These are phyloP conservation scores for Penicillium sp. DNA, from an alignment of 2,329 filamentous ascomycete genomes.

Conservation along the genomic window DNA sequence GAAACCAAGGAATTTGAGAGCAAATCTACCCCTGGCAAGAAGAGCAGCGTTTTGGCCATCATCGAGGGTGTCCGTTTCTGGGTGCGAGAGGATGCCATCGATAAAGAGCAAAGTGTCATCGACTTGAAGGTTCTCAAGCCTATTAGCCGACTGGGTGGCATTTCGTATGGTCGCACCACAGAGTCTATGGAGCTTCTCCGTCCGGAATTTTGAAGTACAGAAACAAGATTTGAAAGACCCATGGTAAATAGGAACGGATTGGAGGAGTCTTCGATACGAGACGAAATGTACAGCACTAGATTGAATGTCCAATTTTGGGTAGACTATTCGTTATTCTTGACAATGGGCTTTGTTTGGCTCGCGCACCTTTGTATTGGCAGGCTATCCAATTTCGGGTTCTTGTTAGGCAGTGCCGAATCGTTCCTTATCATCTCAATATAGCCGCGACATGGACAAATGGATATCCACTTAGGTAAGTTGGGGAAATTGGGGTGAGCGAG, in stretches of 20 bases:
- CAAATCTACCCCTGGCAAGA: slow-evolving; percentile 63
- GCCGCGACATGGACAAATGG: no score
- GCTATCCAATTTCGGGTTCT: no score
- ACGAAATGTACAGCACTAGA: no score
- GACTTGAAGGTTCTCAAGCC: slow-evolving; percentile 72
- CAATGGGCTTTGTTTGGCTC: no score
- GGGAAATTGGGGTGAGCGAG: no score
- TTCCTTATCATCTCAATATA: no score
- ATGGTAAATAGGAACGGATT: no score
- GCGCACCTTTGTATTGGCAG: no score
- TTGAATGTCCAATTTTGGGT: no score
- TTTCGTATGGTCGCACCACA: slow-evolving; percentile 69
- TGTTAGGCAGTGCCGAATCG: no score
- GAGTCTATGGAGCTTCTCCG: slow-evolving; percentile 65
- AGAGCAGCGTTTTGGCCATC: slow-evolving; percentile 67
- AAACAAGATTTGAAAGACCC: neutral
- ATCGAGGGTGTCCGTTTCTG: slow-evolving; percentile 84
- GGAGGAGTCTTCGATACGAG: neutral
- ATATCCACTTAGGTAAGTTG: no score
- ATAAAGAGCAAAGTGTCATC: slow-evolving; percentile 67
- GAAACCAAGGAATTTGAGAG: slow-evolving; percentile 73
- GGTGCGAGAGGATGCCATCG: slow-evolving; percentile 81
- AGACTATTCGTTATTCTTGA: no score
- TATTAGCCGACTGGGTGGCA: slow-evolving; percentile 74
- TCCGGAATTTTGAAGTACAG: slow-evolving; percentile 18